These are phyloP conservation scores for Syzygium oleosum DNA, from an alignment of 345 rosid species.

Conservation along the genomic window DNA sequence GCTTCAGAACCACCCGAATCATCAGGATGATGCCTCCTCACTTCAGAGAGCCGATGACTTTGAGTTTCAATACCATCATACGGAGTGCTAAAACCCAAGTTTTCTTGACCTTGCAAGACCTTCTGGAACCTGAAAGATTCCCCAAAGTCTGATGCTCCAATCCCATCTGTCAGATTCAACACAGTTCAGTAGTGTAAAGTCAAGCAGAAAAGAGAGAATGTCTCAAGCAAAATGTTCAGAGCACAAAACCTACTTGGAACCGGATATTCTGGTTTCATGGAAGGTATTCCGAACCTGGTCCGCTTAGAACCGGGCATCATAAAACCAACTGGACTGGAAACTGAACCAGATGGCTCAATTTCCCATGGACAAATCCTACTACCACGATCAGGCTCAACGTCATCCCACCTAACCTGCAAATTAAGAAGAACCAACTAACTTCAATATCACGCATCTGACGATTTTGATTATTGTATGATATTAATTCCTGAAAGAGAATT, in stretches of 20 bases:
- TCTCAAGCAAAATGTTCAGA: background rate
- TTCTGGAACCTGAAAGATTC: slow-evolving; percentile 90
- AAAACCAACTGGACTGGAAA: slow-evolving; percentile 45
- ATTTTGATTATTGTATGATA: background rate
- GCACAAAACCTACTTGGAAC: slow-evolving; percentile 42
- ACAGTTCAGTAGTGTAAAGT: background rate
- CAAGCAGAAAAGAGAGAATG: background rate
- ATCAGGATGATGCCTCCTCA: slow-evolving; percentile 20
- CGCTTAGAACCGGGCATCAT: slow-evolving; percentile 62
- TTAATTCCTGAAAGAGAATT: background rate
- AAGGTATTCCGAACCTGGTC: slow-evolving; percentile 65
- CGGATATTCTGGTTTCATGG: slow-evolving; percentile 60
- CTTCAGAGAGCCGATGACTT: slow-evolving; percentile 24
- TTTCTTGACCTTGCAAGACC: slow-evolving; percentile 99
- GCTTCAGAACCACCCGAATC: slow-evolving; percentile 26
- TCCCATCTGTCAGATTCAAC: slow-evolving; percentile 42
- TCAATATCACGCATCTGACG: background rate
- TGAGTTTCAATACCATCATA: slow-evolving; percentile 39
- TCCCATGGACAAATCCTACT: slow-evolving; percentile 96
- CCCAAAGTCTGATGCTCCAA: slow-evolving; percentile 73
- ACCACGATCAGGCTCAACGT: slow-evolving; percentile 43
- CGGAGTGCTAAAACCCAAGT: slow-evolving; percentile 45
- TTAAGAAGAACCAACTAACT: background rate
- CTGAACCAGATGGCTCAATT: slow-evolving; percentile 62
- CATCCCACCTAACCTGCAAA: slow-evolving; percentile 89